Conservation (phyloP, 1,284 basidiomycete genomes). For the Rhodotorula sp. region DNA sequence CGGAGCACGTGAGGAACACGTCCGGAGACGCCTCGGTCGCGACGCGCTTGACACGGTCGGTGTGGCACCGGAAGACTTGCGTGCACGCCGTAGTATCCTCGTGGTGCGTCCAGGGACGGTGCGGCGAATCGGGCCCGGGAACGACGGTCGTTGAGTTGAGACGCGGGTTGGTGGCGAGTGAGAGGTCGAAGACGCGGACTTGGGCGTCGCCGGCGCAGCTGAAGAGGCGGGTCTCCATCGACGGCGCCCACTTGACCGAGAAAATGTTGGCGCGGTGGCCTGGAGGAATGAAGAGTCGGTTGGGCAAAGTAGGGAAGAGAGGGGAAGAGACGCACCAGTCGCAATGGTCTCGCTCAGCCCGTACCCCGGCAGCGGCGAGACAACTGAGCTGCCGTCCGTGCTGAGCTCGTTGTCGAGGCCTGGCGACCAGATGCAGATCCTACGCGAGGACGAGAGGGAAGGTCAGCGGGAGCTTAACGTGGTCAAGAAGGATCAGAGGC, state of each 20-base stretch:
- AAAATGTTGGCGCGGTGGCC: conserved; percentile 88
- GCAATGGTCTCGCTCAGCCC: conserved; percentile 29
- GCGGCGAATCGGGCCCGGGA: conserved; percentile 63
- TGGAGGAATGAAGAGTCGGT: conserved; percentile 44
- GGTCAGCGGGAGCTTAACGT: too few relatives aligned
- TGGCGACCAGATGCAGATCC: conserved; percentile 45
- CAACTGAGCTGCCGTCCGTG: not conserved
- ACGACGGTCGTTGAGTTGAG: conserved; percentile 49
- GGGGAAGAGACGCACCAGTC: conserved; percentile 14
- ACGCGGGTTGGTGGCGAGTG: conserved; percentile 17
- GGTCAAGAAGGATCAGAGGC: not conserved
- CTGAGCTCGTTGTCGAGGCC: conserved; percentile 18
- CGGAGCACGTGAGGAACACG: conserved; percentile 79
- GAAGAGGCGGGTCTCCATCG: conserved; percentile 44
- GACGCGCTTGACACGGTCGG: conserved; percentile 65
- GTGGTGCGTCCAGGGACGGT: conserved; percentile 61
- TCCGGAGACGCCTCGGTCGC: conserved; percentile 77
- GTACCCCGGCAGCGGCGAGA: conserved; percentile 1
- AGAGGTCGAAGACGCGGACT: conserved; percentile 77
- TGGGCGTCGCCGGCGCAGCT: conserved; percentile 52
- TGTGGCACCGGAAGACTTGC: conserved; percentile 47
- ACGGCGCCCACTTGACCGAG: conserved; percentile 76
- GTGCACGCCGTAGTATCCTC: conserved; percentile 37
- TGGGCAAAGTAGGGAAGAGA: not conserved
- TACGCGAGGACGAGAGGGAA: not conserved